A percentile compares a stretch with the other conserved stretches of the same genome.
These are phyloP conservation scores for Trichophyton simii DNA, from an alignment of 2,329 filamentous ascomycete species.

Conservation along the genomic window DNA sequence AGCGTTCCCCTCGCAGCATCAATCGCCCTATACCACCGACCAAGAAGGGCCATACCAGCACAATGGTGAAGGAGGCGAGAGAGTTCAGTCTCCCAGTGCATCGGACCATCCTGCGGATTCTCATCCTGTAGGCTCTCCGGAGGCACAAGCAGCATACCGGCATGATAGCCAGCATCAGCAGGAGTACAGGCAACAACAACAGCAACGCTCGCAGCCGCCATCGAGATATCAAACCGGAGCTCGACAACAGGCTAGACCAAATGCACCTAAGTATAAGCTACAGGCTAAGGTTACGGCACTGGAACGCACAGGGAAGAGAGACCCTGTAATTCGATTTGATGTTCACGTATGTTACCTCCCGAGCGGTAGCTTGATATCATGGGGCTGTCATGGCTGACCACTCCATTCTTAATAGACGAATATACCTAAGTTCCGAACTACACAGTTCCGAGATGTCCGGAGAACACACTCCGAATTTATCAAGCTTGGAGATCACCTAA, in stretches of 20 bases:
- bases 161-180: constrained; percentile 9
- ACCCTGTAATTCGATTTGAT: constrained; percentile 88
- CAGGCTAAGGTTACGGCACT: constrained; percentile 91
- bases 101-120: constrained; percentile 31
- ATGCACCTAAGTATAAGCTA: constrained; percentile 64
- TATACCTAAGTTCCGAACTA: constrained; percentile 93
- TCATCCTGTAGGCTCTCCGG: constrained; percentile 29
- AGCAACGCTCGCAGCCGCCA: constrained; percentile 28
- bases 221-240: constrained; percentile 24
- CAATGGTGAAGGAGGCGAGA: constrained; percentile 11
- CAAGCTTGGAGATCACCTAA: constrained; percentile 89
- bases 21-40: constrained; percentile 23
- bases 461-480: constrained; percentile 90
- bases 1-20: constrained; percentile 28
- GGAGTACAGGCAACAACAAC: constrained; percentile 15
- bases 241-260: constrained; percentile 27
- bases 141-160: constrained; percentile 19
- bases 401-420: constrained; percentile 58
- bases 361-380: background rate
- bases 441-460: constrained; percentile 93
- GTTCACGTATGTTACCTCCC: constrained; percentile 60
- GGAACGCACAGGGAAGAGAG: constrained; percentile 87
- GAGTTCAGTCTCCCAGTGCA: constrained; percentile 32
- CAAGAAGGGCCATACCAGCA: constrained; percentile 1
- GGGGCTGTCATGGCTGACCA: constrained; percentile 3